Evolutionary conservation across 345 rosid genomes (phyloP).

Genomic region (Gossypium ekmanianum): DNA sequence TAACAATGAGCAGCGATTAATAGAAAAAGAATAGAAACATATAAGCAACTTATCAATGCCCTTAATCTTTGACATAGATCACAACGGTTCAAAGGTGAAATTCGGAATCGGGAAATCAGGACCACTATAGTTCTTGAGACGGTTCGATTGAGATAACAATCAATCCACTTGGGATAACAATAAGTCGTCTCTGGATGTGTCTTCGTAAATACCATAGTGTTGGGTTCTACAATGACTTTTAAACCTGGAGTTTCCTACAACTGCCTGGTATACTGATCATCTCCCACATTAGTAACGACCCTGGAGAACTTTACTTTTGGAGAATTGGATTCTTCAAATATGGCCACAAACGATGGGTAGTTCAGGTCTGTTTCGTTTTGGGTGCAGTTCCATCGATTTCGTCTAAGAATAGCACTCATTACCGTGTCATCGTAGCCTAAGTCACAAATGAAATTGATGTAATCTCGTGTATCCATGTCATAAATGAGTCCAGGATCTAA

Average conservation of each 20-base stretch:
- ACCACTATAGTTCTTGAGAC: conserved; percentile 44
- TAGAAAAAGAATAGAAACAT: too few species aligned
- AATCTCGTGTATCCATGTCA: conserved; percentile 35
- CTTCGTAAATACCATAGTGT: conserved; percentile 16
- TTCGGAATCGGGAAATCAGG: neutral
- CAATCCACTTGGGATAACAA: conserved; percentile 31
- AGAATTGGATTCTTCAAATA: conserved; percentile 21
- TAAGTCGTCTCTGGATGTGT: neutral
- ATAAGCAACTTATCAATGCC: too few species aligned
- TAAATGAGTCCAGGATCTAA: conserved; percentile 52
- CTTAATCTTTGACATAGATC: too few species aligned
- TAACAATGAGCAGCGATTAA: neutral
- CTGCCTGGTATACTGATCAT: conserved; percentile 25
- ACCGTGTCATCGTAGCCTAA: conserved; percentile 30
- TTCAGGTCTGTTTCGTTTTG: conserved; percentile 15
- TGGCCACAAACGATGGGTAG: conserved; percentile 13
- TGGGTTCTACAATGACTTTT: conserved; percentile 21
- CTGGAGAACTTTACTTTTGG: conserved; percentile 26
- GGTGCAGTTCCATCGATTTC: conserved; percentile 35
- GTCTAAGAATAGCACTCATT: conserved; percentile 35
- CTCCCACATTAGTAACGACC: conserved; percentile 32
- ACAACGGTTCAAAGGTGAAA: too few species aligned
- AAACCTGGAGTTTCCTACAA: conserved; percentile 16
- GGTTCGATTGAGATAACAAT: conserved; percentile 26
- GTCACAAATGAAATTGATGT: conserved; percentile 34